Evolutionary conservation across 1,139 yeast species (phyloP).

Genomic region (Taphrina pruni): DNA sequence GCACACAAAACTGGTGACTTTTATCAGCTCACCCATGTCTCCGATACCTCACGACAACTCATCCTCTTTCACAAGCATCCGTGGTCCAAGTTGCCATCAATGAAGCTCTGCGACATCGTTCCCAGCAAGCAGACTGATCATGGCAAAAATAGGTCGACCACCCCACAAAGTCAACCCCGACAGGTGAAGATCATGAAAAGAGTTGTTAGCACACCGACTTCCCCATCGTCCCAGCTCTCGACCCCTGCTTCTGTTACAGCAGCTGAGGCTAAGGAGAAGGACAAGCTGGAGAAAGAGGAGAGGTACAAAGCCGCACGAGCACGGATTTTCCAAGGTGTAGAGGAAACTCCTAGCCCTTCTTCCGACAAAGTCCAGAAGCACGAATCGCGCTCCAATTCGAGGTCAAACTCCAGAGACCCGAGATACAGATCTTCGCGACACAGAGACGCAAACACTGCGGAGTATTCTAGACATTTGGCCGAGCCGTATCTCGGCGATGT

Average conservation of each 20-base stretch:
- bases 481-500: neutral
- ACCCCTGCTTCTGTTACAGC: slow-evolving; percentile 16
- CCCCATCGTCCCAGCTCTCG: slow-evolving; percentile 17
- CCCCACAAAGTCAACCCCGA: neutral
- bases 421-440: neutral
- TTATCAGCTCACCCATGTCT: slow-evolving; percentile 29
- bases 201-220: neutral
- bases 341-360: slow-evolving; percentile 1
- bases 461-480: neutral
- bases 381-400: slow-evolving; percentile 18
- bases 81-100: slow-evolving; percentile 16
- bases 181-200: slow-evolving; percentile 36
- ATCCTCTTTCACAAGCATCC: slow-evolving; percentile 29
- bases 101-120: slow-evolving; percentile 15
- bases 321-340: slow-evolving; percentile 37
- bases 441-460: neutral
- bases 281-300: slow-evolving; percentile 34
- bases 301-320: slow-evolving; percentile 39
- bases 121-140: neutral
- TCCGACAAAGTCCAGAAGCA: neutral
- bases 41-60: slow-evolving; percentile 12
- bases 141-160: neutral
- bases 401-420: slow-evolving; percentile 24
- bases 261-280: slow-evolving; percentile 24
- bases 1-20: slow-evolving; percentile 40